Conservation (phyloP, 106 monocot genomes). For the Narthecium ossifragum region DNA sequence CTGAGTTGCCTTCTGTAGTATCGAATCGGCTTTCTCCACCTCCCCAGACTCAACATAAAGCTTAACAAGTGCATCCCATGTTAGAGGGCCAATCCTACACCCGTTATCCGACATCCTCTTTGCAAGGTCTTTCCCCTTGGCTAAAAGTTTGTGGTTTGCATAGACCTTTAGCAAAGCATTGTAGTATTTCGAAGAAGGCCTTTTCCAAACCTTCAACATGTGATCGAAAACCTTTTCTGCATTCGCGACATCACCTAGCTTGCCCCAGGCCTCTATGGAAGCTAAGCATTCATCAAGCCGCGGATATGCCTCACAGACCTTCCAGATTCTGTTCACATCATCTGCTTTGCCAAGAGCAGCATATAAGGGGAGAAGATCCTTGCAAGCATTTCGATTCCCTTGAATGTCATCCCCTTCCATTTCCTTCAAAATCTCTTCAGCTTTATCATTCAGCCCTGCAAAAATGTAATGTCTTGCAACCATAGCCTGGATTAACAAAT, state of each 20-base stretch:
- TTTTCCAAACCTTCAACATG: slow-evolving; percentile 29
- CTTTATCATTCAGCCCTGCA: slow-evolving; percentile 56
- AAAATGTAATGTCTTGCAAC: slow-evolving; percentile 48
- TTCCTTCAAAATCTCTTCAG: slow-evolving; percentile 46
- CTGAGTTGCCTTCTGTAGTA: slow-evolving; percentile 42
- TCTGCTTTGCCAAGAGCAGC: slow-evolving; percentile 46
- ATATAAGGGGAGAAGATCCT: slow-evolving; percentile 55
- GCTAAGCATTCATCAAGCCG: slow-evolving; percentile 37
- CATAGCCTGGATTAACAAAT: slow-evolving; percentile 24
- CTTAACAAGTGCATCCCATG: slow-evolving; percentile 67
- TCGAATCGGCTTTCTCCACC: slow-evolving; percentile 61
- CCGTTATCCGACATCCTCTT: slow-evolving; percentile 56
- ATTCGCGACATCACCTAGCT: slow-evolving; percentile 44
- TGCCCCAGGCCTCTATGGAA: slow-evolving; percentile 77
- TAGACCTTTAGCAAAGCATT: slow-evolving; percentile 61
- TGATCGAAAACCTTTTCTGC: slow-evolving; percentile 66
- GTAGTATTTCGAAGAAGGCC: slow-evolving; percentile 45
- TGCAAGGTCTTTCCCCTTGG: slow-evolving; percentile 62
- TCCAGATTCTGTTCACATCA: slow-evolving; percentile 73
- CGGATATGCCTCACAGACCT: slow-evolving; percentile 35
- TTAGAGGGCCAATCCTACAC: slow-evolving; percentile 38
- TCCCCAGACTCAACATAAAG: slow-evolving; percentile 58
- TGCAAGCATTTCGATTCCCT: slow-evolving; percentile 36
- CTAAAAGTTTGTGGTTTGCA: slow-evolving; percentile 53
- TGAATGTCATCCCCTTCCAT: slow-evolving; percentile 60